These are phyloP conservation scores for Boeremia lycopersici DNA, from an alignment of 2,329 filamentous ascomycete genomes.

Conservation along the genomic window DNA sequence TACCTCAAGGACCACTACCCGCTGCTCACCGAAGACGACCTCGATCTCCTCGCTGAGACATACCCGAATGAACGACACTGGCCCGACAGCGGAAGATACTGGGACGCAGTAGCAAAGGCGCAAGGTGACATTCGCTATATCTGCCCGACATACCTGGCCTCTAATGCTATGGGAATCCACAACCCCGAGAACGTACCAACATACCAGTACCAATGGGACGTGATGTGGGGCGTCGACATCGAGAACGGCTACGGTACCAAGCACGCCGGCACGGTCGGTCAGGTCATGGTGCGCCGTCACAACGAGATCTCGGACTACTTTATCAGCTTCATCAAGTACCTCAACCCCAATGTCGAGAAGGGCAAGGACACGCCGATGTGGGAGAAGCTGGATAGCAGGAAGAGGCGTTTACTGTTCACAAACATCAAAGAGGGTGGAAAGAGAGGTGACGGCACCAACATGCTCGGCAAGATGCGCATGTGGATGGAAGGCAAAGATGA, in stretches of 20 bases:
- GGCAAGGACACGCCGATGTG: constrained; percentile 25
- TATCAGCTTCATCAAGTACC: constrained; percentile 40
- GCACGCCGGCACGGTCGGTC: constrained; percentile 41
- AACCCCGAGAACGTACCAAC: constrained; percentile 34
- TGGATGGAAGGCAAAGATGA: constrained; percentile 29
- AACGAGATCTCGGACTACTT: constrained; percentile 43
- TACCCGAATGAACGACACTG: constrained; percentile 45
- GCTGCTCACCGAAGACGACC: constrained; percentile 59
- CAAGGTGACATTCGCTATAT: constrained; percentile 45
- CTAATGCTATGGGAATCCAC: constrained; percentile 38
- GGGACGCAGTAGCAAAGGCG: constrained; percentile 43
- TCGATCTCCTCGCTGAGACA: constrained; percentile 35
- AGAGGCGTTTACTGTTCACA: constrained; percentile 37
- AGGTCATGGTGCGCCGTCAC: constrained; percentile 37
- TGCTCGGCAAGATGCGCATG: constrained; percentile 30
- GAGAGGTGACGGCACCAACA: constrained; percentile 27
- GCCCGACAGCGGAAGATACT: constrained; percentile 40
- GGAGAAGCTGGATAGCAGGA: constrained; percentile 29
- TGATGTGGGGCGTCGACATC: constrained; percentile 39
- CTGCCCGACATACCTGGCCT: constrained; percentile 40
- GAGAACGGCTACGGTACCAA: constrained; percentile 42
- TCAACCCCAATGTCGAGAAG: constrained; percentile 38
- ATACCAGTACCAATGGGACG: constrained; percentile 45
- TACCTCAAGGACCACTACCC: constrained; percentile 50
- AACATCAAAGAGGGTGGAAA: constrained; percentile 36